phyloP scores from a whole-genome alignment of 495 filamentous ascomycete genomes.

The Penicillium atrosanguineum region DNA sequence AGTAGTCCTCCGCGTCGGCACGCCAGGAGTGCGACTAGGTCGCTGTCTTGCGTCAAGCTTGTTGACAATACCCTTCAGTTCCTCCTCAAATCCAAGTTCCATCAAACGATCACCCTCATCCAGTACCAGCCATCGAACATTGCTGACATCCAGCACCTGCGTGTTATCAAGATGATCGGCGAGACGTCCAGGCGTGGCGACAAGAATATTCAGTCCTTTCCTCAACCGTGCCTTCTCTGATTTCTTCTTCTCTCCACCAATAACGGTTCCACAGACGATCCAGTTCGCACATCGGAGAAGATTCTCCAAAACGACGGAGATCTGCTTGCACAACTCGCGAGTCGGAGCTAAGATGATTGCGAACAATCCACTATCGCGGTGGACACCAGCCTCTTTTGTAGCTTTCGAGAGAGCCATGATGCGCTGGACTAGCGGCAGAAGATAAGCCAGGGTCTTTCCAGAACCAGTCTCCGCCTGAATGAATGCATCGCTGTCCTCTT shows the following conservation, averaged over 20 bases:
- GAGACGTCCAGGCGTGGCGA: slow-evolving; percentile 89
- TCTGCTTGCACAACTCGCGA: slow-evolving; percentile 90
- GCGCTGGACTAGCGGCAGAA: slow-evolving; percentile 85
- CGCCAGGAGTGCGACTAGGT: slow-evolving; percentile 45
- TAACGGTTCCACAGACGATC: slow-evolving; percentile 89
- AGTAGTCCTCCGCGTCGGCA: slow-evolving; percentile 77
- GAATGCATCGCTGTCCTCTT: slow-evolving; percentile 86
- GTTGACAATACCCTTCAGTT: slow-evolving; percentile 74
- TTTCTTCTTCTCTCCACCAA: slow-evolving; percentile 96
- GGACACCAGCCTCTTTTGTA: slow-evolving; percentile 39
- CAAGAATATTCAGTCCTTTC: slow-evolving; percentile 91
- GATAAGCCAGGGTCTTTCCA: slow-evolving; percentile 92
- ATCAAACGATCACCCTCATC: slow-evolving; percentile 96
- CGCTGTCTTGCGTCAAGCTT: slow-evolving; percentile 59
- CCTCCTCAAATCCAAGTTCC: slow-evolving; percentile 95
- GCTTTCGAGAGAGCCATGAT: slow-evolving; percentile 69
- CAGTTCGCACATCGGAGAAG: slow-evolving; percentile 80
- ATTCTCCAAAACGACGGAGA: slow-evolving; percentile 76
- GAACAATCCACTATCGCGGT: slow-evolving; percentile 84
- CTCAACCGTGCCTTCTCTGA: slow-evolving; percentile 89
- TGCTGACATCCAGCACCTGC: slow-evolving; percentile 79
- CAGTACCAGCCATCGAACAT: slow-evolving; percentile 87
- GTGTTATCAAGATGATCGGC: slow-evolving; percentile 91
- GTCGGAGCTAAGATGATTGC: slow-evolving; percentile 91
- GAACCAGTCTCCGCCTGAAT: slow-evolving; percentile 97